Base-by-base conservation (phyloP, 2,329 filamentous ascomycete genomes). In the Chaetomiaceae sp. region DNA sequence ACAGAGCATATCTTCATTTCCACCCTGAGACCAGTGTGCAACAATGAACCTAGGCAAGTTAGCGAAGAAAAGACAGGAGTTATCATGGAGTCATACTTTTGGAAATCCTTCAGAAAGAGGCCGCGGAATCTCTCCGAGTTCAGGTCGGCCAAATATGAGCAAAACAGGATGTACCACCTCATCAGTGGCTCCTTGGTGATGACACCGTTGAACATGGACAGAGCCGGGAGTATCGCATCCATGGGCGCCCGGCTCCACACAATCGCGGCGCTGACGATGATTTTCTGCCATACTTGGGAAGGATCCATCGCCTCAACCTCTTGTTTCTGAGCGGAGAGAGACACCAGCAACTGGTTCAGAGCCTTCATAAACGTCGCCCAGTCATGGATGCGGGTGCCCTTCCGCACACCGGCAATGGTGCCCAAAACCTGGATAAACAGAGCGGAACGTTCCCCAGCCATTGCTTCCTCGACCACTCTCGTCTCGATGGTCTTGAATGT, bases 111-210 rank as follows among this genome's bases (percentile, higher is more conserved):
- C 7, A 91, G 74, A 27, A 95, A 77, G n/a, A 96, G 73, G 56
- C 82, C 84, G 48, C 83, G 79, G 63, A 97, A 99, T 34, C 87
- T 79, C 47, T 85, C 79, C 2, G 77, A 65, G 40, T 90, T 84
- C 31, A 95, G 73, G 48, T 89, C 79, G 0, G 88, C 85, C 59
- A 93, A 84, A 46, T 88, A 84, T 13, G 85, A 85, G 68, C 89
- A 96, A 67, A 97, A 96, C 0, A 83, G 78, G 38, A 97, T 77
- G 65, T 96, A 97, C 73, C 84, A 85, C 45, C 70, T 70, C 62
- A 85, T 80, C 61, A 91, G 77, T 1, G 77, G 76, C 39, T 86
- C 81, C 45, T 78, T 78, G 3, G 80, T 82, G 42, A 95, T 70
- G 3, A 73, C 71, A 30, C 85, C 81, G 64, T 81, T 79, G 40